Evolutionary conservation across 2,329 filamentous ascomycete species (phyloP), one percentile per base, ranked within the genome.

Genomic region (Pseudogymnoascus sp.): DNA sequence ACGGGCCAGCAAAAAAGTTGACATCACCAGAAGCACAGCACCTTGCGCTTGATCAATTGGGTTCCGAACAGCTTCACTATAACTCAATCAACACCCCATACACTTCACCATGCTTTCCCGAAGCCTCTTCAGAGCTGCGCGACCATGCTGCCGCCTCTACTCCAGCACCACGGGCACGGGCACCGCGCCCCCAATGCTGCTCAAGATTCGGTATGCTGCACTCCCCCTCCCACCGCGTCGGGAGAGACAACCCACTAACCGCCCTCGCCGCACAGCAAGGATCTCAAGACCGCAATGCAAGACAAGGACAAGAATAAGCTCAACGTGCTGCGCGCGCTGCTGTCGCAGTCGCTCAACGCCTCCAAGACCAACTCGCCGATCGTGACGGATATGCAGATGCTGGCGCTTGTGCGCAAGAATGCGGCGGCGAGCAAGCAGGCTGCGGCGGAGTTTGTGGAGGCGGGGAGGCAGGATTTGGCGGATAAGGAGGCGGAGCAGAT

Each of bases 311-410:
- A 79, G 26, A 78, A 83, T 26, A 85, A 87, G 2, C 83, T 93
- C 26, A 77, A 82, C 40, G 88, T 90, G 38, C 81, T 93, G 59
- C 87, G 90, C 68, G 75, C 81, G 42, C 77, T 93, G 66, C 81
- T 93, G 67, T 80, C 88, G 33, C 83, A 88, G 66, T 85, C 88
- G 65, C 86, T 87, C 69, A 93, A 92, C 75, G 86, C 88, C 35
- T 87, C 86, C 73, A 93, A 93, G 76, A 91, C 88, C 13, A 72
- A 81, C 40, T 79, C 77, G 40, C 89, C 90, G n/a, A 84, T 93
- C 71, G 79, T 78, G 62, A 89, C 85, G 21, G 89, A 93, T 74
- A 80, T 82, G 67, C 84, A 89, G 70, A 80, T 93, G 63, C 82
- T 91, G 29, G 77, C 80, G 6, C 78, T 93, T 59, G 80, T 95